Evolutionary conservation across 768 basidiomycete genomes (phyloP).

Genomic region (Xerocomellus intermedius): DNA sequence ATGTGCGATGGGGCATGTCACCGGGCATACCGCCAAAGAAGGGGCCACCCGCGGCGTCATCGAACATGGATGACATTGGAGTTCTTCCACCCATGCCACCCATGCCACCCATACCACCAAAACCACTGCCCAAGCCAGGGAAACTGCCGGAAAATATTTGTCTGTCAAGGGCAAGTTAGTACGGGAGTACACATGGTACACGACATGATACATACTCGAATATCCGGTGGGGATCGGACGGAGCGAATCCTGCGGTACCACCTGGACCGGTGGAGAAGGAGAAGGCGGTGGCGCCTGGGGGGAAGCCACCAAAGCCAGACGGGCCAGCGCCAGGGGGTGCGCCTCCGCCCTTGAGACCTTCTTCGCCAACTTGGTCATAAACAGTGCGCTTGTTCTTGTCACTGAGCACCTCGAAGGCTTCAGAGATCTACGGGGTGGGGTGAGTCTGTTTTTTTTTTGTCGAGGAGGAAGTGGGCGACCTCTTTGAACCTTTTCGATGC

Average conservation of each 20-base stretch:
- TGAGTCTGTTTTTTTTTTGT: neutral
- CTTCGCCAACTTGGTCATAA: constrained; percentile 95
- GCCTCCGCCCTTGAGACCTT: constrained; percentile 80
- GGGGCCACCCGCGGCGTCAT: constrained; percentile 40
- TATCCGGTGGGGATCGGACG: constrained; percentile 81
- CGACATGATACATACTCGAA: constrained; percentile 65
- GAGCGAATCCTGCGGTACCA: constrained; percentile 56
- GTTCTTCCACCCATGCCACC: constrained; percentile 42
- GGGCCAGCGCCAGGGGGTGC: constrained; percentile 51
- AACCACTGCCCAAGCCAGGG: constrained; percentile 37
- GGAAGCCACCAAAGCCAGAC: constrained; percentile 45
- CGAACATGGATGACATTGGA: constrained; percentile 33
- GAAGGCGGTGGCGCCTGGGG: constrained; percentile 48
- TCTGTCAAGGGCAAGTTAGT: constrained; percentile 35
- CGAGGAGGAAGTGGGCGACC: constrained; percentile 39
- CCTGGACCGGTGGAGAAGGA: constrained; percentile 52
- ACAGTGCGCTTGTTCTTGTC: constrained; percentile 82
- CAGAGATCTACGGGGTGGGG: constrained; percentile 61
- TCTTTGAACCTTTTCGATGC: constrained; percentile 91
- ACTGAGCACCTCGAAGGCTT: constrained; percentile 93
- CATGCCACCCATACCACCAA: constrained; percentile 15
- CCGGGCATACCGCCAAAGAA: constrained; percentile 47
- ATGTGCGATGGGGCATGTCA: constrained; percentile 52
- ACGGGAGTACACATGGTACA: neutral
- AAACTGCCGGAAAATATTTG: constrained; percentile 49